Evolutionary conservation across 306 rosid genomes (phyloP).

Genomic region (Glycine tomentella): DNA sequence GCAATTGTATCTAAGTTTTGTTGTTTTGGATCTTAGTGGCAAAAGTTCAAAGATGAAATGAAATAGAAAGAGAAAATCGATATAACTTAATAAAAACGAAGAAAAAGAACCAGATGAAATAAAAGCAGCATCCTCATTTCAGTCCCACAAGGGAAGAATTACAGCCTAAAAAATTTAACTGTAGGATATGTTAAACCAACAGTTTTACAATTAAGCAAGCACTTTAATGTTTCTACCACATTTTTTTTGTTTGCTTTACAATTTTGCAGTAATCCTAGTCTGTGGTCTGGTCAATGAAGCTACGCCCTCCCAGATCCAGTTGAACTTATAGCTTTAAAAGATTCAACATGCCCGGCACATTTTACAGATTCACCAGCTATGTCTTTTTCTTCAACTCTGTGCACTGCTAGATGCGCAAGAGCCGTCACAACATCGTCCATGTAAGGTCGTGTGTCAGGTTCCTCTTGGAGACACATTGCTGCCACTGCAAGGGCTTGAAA

Average conservation of each 20-base stretch:
- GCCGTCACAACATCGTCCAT: conserved; percentile 73
- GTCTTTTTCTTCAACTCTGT: conserved; percentile 39
- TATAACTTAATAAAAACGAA: neutral
- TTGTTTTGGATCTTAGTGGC: neutral
- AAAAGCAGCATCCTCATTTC: conserved; percentile 9
- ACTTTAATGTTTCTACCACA: neutral
- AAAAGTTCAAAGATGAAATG: conserved; percentile 1
- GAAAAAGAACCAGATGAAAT: neutral
- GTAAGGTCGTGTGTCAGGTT: conserved; percentile 66
- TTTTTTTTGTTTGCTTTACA: neutral
- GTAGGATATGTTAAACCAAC: conserved; percentile 18
- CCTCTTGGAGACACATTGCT: conserved; percentile 79
- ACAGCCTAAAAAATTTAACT: conserved; percentile 30
- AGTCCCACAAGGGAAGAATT: conserved; percentile 22
- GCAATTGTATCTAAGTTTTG: neutral
- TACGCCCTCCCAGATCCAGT: conserved; percentile 36
- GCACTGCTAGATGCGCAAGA: conserved; percentile 50
- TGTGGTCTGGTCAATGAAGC: conserved; percentile 26
- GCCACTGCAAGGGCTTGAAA: conserved; percentile 82
- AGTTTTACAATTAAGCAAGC: conserved; percentile 30
- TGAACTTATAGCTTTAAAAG: conserved; percentile 40
- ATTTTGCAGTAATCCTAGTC: conserved; percentile 36
- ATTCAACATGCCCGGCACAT: conserved; percentile 49
- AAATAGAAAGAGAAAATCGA: neutral
- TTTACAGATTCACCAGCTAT: conserved; percentile 42